Percentiles rank a stretch among this genome's conserved stretches.
These are phyloP conservation scores for Apiospora marii DNA, from an alignment of 2,329 filamentous ascomycete genomes.

Conservation along the genomic window DNA sequence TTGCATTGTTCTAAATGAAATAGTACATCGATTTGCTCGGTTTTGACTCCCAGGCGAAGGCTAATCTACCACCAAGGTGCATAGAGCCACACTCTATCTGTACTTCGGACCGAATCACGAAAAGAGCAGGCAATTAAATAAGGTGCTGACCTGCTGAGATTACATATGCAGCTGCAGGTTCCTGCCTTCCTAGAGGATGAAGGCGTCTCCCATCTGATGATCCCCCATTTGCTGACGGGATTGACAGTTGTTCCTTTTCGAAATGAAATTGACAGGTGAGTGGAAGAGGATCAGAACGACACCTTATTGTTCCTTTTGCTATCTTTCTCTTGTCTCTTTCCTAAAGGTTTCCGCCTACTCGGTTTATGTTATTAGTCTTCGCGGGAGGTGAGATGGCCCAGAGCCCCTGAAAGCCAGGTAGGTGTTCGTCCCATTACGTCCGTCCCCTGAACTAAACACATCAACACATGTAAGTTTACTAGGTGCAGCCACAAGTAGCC, in stretches of 20 bases:
- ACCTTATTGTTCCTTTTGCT: background rate
- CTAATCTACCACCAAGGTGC: background rate
- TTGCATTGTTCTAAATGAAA: too few relatives aligned
- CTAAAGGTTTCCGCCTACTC: background rate
- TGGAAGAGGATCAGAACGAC: too few relatives aligned
- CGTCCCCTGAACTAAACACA: background rate
- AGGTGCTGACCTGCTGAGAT: conserved; percentile 2
- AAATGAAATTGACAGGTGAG: background rate
- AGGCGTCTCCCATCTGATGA: background rate
- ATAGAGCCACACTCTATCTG: background rate
- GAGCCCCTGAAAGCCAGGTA: background rate
- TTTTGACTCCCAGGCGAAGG: conserved; percentile 4
- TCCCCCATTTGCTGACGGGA: background rate
- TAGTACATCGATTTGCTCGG: background rate
- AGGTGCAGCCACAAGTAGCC: background rate
- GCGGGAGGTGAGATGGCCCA: background rate
- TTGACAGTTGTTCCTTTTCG: background rate
- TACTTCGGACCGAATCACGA: conserved; percentile 1
- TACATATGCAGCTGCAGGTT: background rate
- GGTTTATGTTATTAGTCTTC: background rate
- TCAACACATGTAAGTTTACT: background rate
- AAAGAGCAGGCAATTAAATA: background rate
- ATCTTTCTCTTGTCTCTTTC: background rate
- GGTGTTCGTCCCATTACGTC: background rate
- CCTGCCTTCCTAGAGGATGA: background rate